Evolutionary conservation across 768 basidiomycete species (phyloP).

Genomic region (Hygrophoropsis aurantiaca): DNA sequence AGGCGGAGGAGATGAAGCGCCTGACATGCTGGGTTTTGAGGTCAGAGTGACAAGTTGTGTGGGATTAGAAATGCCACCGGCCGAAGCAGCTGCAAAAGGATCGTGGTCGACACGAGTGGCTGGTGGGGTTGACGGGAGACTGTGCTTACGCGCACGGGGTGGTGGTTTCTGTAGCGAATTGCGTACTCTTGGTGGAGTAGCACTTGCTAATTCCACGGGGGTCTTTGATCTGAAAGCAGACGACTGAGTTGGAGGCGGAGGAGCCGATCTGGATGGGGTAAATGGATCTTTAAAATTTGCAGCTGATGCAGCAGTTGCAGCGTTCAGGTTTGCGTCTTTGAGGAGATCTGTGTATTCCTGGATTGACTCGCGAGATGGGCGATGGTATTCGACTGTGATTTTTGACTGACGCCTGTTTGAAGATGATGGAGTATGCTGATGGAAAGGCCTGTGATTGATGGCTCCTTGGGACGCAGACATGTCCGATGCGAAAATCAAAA

Average conservation of each 20-base stretch:
- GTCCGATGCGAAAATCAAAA: constrained; percentile 6
- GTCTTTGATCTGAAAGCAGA: constrained; percentile 29
- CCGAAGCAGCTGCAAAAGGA: constrained; percentile 49
- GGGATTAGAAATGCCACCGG: constrained; percentile 20
- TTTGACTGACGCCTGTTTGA: constrained; percentile 46
- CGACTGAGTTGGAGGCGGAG: constrained; percentile 36
- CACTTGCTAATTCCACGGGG: constrained; percentile 21
- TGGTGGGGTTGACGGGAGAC: constrained; percentile 36
- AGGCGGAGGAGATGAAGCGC: constrained; percentile 59
- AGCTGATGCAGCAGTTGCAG: constrained; percentile 42
- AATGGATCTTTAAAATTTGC: constrained; percentile 37
- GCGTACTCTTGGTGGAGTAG: constrained; percentile 38
- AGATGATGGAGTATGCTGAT: constrained; percentile 32
- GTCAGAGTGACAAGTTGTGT: constrained; percentile 25
- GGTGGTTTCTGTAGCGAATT: constrained; percentile 65
- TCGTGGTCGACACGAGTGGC: constrained; percentile 49
- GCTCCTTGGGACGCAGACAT: constrained; percentile 49
- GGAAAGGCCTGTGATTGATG: constrained; percentile 47
- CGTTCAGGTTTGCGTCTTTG: constrained; percentile 56
- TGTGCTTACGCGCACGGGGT: constrained; percentile 53
- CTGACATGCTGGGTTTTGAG: constrained; percentile 31
- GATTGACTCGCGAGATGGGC: constrained; percentile 72
- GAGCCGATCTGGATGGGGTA: constrained; percentile 47
- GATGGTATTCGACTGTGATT: constrained; percentile 75
- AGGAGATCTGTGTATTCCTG: constrained; percentile 78